Evolutionary conservation across 768 basidiomycete species (phyloP).

Genomic region (Leucocoprinus birnbaumii): DNA sequence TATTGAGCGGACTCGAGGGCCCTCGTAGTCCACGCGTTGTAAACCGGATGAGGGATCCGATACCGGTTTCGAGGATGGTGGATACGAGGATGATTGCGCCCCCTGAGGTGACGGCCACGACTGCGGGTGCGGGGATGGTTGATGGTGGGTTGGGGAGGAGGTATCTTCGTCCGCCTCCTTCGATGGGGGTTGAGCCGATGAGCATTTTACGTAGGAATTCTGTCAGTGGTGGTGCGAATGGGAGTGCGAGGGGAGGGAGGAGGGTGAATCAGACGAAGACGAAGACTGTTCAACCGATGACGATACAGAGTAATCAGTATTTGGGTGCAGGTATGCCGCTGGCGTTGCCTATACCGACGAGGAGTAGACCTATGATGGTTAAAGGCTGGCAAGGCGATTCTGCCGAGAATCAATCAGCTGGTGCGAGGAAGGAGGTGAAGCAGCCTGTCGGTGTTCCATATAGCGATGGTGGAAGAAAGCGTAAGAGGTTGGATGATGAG

Average conservation of each 20-base stretch:
- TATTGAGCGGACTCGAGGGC: too few species aligned
- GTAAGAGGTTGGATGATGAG: background rate
- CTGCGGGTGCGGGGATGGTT: too few species aligned
- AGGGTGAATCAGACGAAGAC: background rate
- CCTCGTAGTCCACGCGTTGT: too few species aligned
- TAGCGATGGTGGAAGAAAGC: background rate
- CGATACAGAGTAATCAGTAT: too few species aligned
- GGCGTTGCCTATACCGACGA: slow-evolving; percentile 7
- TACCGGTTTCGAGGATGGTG: too few species aligned
- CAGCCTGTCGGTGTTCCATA: background rate
- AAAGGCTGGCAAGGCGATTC: slow-evolving; percentile 9
- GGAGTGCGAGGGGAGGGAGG: background rate
- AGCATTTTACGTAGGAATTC: background rate
- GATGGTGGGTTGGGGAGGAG: too few species aligned
- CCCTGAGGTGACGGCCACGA: too few species aligned
- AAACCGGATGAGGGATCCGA: too few species aligned
- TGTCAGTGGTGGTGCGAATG: background rate
- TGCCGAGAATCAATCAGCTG: background rate
- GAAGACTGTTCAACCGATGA: background rate
- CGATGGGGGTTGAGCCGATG: background rate
- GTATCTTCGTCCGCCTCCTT: background rate
- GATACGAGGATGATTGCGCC: too few species aligned
- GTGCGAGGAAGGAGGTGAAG: background rate
- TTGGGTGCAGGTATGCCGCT: background rate
- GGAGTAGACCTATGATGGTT: background rate